phyloP scores from a whole-genome alignment of 176 grass and related monocot species.

The Lolium rigidum region DNA sequence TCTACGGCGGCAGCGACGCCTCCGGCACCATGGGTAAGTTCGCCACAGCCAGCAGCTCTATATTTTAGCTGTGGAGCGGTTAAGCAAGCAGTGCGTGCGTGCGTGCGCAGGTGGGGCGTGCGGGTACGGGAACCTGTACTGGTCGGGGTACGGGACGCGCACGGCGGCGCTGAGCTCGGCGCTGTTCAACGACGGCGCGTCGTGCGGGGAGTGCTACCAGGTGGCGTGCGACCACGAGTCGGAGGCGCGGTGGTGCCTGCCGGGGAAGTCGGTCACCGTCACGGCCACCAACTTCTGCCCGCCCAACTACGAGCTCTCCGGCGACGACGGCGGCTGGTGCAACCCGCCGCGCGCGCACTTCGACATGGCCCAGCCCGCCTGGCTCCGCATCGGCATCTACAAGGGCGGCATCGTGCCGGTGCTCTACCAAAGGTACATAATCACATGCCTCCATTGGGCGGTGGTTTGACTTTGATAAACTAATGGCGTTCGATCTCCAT shows the following conservation, averaged over 20 bases:
- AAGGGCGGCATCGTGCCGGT: conserved; percentile 68
- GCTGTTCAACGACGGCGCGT: conserved; percentile 69
- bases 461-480: conserved; percentile 20
- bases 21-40: conserved; percentile 85
- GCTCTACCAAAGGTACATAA: conserved; percentile 68
- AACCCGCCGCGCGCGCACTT: conserved; percentile 75
- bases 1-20: conserved; percentile 76
- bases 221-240: conserved; percentile 45
- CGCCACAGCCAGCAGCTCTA: too few species aligned
- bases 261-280: conserved; percentile 45
- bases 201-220: conserved; percentile 68
- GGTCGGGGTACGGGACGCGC: conserved; percentile 69
- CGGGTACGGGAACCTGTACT: conserved; percentile 70
- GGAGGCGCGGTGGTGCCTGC: conserved; percentile 32
- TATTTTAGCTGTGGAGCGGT: neutral
- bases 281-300: conserved; percentile 90
- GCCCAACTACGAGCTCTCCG: conserved; percentile 54
- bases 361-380: conserved; percentile 72
- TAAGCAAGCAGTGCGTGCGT: neutral
- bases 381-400: conserved; percentile 58
- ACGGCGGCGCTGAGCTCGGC: conserved; percentile 87
- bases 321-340: conserved; percentile 74
- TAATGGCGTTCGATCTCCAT: too few species aligned
- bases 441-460: neutral
- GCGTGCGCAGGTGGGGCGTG: conserved; percentile 56